phyloP scores from a whole-genome alignment of 1,284 basidiomycete species.

The Cystobasidium sp. region DNA sequence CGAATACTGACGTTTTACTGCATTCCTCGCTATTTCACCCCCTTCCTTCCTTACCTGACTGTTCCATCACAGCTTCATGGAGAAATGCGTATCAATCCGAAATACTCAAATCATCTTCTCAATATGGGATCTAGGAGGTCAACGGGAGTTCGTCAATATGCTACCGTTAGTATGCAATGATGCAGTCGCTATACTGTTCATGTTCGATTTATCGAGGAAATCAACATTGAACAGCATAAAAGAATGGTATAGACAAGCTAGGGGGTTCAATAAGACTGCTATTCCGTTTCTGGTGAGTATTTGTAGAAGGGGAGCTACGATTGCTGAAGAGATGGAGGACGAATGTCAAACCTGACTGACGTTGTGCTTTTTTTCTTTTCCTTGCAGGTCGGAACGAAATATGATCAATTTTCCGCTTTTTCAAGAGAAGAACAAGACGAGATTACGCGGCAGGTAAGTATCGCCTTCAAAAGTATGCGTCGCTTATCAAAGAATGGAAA shows the following conservation, averaged over 20 bases:
- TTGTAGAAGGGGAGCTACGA: background rate
- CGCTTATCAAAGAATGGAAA: no score
- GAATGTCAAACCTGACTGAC: background rate
- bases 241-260: conserved; percentile 97
- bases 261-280: conserved; percentile 98
- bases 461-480: no score
- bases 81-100: conserved; percentile 92
- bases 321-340: background rate
- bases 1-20: no score
- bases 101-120: conserved; percentile 98
- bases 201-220: conserved; percentile 98
- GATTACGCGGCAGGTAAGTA: conserved; percentile 85
- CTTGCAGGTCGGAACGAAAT: conserved; percentile 81
- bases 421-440: conserved; percentile 97
- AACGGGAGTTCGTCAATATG: conserved; percentile 94
- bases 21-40: no score
- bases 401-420: conserved; percentile 94
- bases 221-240: conserved; percentile 94
- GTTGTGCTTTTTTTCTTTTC: background rate
- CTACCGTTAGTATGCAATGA: conserved; percentile 97
- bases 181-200: conserved; percentile 97
- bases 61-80: conserved; percentile 24
- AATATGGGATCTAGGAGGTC: conserved; percentile 96
- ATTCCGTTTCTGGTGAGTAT: conserved; percentile 74
- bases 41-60: background rate